Evolutionary conservation across 805 yeast species (phyloP).

Genomic region (Metschnikowia orientalis): DNA sequence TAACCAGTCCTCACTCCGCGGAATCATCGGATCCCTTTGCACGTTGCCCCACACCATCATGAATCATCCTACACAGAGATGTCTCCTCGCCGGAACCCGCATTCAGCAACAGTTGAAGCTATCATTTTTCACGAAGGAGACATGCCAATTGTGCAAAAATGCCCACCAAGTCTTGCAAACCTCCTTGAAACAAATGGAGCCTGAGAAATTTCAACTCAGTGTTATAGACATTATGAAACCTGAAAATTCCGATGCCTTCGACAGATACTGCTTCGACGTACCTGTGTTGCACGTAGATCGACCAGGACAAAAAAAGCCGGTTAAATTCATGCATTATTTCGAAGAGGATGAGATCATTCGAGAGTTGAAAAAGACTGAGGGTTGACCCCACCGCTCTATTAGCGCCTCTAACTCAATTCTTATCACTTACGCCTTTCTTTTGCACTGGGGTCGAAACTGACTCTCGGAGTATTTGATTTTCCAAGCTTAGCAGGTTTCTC

Average conservation of each 20-base stretch:
- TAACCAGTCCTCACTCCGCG: too few species aligned
- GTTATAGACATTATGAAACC: slow-evolving; percentile 57
- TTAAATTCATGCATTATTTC: slow-evolving; percentile 66
- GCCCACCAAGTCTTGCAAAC: slow-evolving; percentile 51
- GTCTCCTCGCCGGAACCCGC: slow-evolving; percentile 4
- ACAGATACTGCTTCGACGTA: slow-evolving; percentile 69
- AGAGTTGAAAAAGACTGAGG: slow-evolving; percentile 31
- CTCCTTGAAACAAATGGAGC: slow-evolving; percentile 32
- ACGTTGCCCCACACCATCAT: too few species aligned
- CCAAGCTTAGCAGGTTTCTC: slow-evolving; percentile 9
- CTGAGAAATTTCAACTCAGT: slow-evolving; percentile 29
- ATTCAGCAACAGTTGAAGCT: slow-evolving; percentile 21
- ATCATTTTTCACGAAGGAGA: slow-evolving; percentile 64
- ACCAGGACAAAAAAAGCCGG: slow-evolving; percentile 40
- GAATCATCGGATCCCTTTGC: too few species aligned
- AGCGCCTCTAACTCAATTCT: not conserved
- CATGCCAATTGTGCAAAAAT: slow-evolving; percentile 64
- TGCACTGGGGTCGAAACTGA: too few species aligned
- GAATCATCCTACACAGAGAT: slow-evolving; percentile 4
- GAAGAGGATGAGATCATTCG: slow-evolving; percentile 50
- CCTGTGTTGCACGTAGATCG: slow-evolving; percentile 72
- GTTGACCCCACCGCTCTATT: not conserved
- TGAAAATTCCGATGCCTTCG: slow-evolving; percentile 62
- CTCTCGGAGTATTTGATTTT: slow-evolving; percentile 4
- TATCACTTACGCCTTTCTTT: too few species aligned